phyloP scores from a whole-genome alignment of 2,329 filamentous ascomycete genomes.

The Bipolaris sorokiniana region DNA sequence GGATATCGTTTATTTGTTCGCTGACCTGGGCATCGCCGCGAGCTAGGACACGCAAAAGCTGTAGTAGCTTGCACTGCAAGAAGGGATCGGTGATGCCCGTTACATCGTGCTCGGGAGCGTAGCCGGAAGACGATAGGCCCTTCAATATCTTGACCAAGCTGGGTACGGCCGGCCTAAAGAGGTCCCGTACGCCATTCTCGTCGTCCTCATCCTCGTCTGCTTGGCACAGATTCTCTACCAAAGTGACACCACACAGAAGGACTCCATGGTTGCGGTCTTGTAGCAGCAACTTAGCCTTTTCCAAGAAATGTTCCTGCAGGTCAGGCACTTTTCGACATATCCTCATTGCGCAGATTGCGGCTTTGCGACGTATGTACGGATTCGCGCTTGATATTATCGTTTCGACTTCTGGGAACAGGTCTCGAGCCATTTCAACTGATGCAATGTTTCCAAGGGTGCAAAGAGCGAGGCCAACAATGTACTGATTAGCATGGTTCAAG shows the following conservation, averaged over 20 bases:
- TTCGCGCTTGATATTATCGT: constrained; percentile 89
- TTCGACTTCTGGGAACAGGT: constrained; percentile 96
- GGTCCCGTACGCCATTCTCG: constrained; percentile 88
- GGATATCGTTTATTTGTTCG: constrained; percentile 97
- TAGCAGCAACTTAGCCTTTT: constrained; percentile 86
- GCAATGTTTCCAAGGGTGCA: constrained; percentile 98
- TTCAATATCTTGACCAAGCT: constrained; percentile 89
- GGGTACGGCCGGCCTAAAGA: constrained; percentile 86
- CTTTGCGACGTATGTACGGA: constrained; percentile 97
- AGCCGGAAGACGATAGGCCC: constrained; percentile 89
- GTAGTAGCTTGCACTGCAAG: constrained; percentile 93
- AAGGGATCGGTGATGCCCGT: constrained; percentile 98
- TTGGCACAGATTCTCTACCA: constrained; percentile 92
- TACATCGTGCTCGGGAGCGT: constrained; percentile 97
- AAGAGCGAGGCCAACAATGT: constrained; percentile 93
- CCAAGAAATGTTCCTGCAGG: constrained; percentile 93
- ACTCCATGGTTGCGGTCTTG: constrained; percentile 97
- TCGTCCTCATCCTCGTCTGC: constrained; percentile 90
- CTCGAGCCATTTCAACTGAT: constrained; percentile 96
- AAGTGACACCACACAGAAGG: constrained; percentile 85
- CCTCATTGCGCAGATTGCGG: constrained; percentile 97
- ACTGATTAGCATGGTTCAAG: constrained; percentile 95
- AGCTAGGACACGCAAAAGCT: constrained; percentile 82
- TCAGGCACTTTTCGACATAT: constrained; percentile 99
- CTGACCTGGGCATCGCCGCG: constrained; percentile 86